Base-by-base conservation (phyloP, 164 flowering plant genomes). In the Vitis amurensis region DNA sequence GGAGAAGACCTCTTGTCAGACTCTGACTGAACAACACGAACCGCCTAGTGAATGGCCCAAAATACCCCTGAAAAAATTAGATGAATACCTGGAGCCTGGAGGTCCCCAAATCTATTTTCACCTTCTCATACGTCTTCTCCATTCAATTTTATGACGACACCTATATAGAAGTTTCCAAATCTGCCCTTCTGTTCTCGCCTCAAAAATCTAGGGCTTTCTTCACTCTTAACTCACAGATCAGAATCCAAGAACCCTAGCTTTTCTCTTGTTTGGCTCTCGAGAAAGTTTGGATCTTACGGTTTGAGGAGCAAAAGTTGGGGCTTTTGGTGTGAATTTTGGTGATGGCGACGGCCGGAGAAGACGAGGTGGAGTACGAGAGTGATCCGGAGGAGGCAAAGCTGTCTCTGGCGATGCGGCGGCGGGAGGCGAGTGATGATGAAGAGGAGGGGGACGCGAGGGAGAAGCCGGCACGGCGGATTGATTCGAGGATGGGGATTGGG, bases 351-450 rank as follows among this genome's bases (percentile, higher is more conserved):
- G 80, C 56, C 15, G 88, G 64, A 4, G 85, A 66, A 49, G 92
- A 82, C 31, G 88, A 86, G 63, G 78, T 49, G 55, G 99, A 89
- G 77, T 93, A 90, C 68, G 98, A 91, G 84, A 93, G 98, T 66
- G 99, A 96, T 90, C 97, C 93, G 2, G 99, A 96, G 79, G 97
- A 88, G 73, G 82, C 79, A 60, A 82, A 82, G 85, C 69, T 83
- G 55, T 84, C 95, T 4, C 70, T 96, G 81, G 81, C 83, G 72
- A 83, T 86, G 92, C 80, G 99, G 74, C 78, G 99, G 87, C 80
- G 92, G 55, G 88, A 80, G 66, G 99, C 97, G 56, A 93, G 98
- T 63, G 98, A 93, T 71, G 99, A 96, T 59, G 99, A 95, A 73
- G 97, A 87, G 3, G 88, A 79, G 9, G 83, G 63, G 14, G 85